Conservation (phyloP, 1,139 yeast genomes). For the Pichia sp. region DNA sequence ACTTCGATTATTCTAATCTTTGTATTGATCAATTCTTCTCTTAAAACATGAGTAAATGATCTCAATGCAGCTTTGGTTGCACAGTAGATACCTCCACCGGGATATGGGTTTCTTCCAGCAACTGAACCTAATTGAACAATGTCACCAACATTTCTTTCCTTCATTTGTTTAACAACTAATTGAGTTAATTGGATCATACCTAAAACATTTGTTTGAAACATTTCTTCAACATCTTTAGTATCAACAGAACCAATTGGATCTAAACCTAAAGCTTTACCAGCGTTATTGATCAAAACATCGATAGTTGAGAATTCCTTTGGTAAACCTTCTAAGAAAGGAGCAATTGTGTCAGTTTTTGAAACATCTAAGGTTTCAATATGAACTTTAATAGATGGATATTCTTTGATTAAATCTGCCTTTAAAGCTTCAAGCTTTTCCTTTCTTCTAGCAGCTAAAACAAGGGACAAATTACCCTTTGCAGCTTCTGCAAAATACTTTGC, state of each 20-base stretch:
- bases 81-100: conserved; percentile 47
- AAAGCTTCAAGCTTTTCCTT: conserved; percentile 36
- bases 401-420: conserved; percentile 30
- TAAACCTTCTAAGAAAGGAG: conserved; percentile 35
- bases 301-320: conserved; percentile 41
- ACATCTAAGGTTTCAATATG: conserved; percentile 39
- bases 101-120: conserved; percentile 48
- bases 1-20: conserved; percentile 44
- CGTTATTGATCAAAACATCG: conserved; percentile 45
- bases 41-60: conserved; percentile 40
- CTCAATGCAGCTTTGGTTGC: conserved; percentile 46
- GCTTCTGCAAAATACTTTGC: conserved; percentile 35
- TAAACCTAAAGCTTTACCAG: conserved; percentile 47
- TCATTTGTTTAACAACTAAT: conserved; percentile 39
- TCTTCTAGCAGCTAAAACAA: conserved; percentile 46
- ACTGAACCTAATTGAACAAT: conserved; percentile 45
- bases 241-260: conserved; percentile 39
- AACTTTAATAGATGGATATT: conserved; percentile 36
- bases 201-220: conserved; percentile 44
- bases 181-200: conserved; percentile 47
- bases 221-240: conserved; percentile 38
- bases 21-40: conserved; percentile 43
- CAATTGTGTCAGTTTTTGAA: conserved; percentile 36
- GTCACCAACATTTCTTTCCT: conserved; percentile 41
- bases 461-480: conserved; percentile 40